Conservation (phyloP, 257 asterid genomes). For the Lycium barbarum region DNA sequence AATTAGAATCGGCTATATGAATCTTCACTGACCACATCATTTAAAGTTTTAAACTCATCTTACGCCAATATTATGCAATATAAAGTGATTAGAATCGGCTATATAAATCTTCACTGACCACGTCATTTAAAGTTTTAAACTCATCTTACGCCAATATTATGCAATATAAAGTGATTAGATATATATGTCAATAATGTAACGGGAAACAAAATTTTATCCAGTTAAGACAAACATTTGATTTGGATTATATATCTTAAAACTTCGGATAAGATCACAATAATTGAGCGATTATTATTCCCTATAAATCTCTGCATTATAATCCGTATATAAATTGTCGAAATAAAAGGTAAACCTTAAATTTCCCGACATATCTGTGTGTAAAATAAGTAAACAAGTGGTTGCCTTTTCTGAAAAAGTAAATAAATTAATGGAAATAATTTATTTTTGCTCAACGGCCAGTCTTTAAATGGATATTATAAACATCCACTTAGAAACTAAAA, state of each 20-base stretch:
- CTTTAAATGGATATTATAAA: slow-evolving; percentile 11
- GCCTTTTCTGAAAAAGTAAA: not conserved
- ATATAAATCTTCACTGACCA: too few relatives aligned
- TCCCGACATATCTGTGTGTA: not conserved
- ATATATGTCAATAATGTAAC: not conserved
- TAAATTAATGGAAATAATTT: not conserved
- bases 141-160: not conserved
- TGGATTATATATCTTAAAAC: not conserved
- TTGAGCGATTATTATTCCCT: not conserved
- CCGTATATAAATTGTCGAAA: not conserved
- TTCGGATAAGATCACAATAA: not conserved
- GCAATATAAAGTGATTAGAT: not conserved
- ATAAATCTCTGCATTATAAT: not conserved
- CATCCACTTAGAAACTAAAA: not conserved
- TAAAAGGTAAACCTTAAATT: not conserved
- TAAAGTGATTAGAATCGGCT: not conserved
- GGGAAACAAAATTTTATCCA: not conserved
- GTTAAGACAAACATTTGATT: not conserved
- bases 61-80: not conserved
- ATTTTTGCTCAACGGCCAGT: not conserved
- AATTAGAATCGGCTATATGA: too few relatives aligned
- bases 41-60: not conserved
- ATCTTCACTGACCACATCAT: not conserved
- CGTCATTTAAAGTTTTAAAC: not conserved
- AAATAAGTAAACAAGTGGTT: not conserved